Base-by-base conservation (phyloP, 2,329 filamentous ascomycete genomes). In the Aspergillus sp. region DNA sequence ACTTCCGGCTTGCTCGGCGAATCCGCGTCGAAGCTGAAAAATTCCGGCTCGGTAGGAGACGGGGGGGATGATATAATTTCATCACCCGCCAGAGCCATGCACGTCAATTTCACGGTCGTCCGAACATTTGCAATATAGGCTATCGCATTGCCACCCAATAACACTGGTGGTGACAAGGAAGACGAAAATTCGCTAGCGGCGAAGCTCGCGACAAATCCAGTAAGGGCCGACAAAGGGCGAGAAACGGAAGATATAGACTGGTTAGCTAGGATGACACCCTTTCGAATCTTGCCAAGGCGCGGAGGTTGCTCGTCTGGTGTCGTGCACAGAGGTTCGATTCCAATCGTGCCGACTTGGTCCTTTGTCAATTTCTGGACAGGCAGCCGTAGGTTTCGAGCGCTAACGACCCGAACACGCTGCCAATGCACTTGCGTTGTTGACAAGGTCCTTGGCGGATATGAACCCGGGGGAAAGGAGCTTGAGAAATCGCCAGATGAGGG, bases 301-400 rank as follows among this genome's bases (percentile, higher is more conserved):
- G 67, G 65, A 13, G 61, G 43, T 38, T 62, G 60, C 7, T 66
- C 64, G 32, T 67, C 62, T 3, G 66, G 62, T 3, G 59, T 48
- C 18, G 60, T 56, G 5, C 58, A 53, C 17, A 73, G 60, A 9
- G 68, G 66, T 55, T 89, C 82, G 50, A 98, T 79, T 0, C 93
- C 93, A 53, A 99, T 83, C 0, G 93, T 97, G 1, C 93, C 95
- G 5, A 93, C 92, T 74, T 99, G 93, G 9, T 91, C 91, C 15
- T 87, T 82, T 50, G 87, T 82, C 7, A 98, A 81, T 0, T 83
- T 85, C 47, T 86, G 85, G 0, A 97, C 92, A 0, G 93, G 91
- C 3, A 97, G 80, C 5, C 93, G 86, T 8, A 99, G 80, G 65
- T 96, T 96, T 20, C 93, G 88, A 43, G 97, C 87, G 65, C 93